Base-by-base conservation (phyloP, 2,329 filamentous ascomycete species). In the Pseudogymnoascus sp. region DNA sequence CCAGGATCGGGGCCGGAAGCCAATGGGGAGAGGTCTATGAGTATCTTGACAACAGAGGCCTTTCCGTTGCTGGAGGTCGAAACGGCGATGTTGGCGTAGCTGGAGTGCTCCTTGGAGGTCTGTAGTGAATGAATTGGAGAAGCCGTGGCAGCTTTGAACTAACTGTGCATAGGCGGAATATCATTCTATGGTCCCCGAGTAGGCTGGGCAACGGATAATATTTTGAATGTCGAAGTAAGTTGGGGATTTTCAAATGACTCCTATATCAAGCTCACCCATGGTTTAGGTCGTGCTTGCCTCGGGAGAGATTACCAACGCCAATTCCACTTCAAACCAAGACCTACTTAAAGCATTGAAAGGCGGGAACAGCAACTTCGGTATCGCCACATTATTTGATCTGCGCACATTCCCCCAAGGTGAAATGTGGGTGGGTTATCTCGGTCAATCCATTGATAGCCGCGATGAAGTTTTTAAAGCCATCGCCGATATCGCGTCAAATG, bases 321-420 rank as follows among this genome's bases (percentile, higher is more conserved):
- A 75, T 14, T 66, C 68, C 4, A 67, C 67, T 0, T 67, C 72
- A 7, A 71, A 84, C 63, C 62, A 74, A 0, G 81, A 84, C 61
- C 73, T 86, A 6, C 84, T 74, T 70, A 74, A 73, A 64, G 81
- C 78, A 0, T 74, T 85, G 3, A 78, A 79, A 61, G 83, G 82
- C 8, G 82, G 83, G 14, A 78, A 78, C n/a, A 81, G 78, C 70
- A 84, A 82, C 67, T 83, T 79, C 63, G 82, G 81, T 47, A 75
- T 81, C 63, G 76, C 81, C 5, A 79, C 78, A 9, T 72, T 72
- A 4, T 80, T 79, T 65, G 67, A 76, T 6, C 60, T 66, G 20
- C 59, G 62, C 12, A 67, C 66, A 18, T 61, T 66, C 41, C 20
- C 57, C 1, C 61, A 65, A 57, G 61, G 63, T 3, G 36, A 60